Percentiles rank a stretch among this genome's conserved stretches.
These are phyloP conservation scores for Parascedosporium putredinis DNA, from an alignment of 2,329 filamentous ascomycete genomes.

Conservation along the genomic window DNA sequence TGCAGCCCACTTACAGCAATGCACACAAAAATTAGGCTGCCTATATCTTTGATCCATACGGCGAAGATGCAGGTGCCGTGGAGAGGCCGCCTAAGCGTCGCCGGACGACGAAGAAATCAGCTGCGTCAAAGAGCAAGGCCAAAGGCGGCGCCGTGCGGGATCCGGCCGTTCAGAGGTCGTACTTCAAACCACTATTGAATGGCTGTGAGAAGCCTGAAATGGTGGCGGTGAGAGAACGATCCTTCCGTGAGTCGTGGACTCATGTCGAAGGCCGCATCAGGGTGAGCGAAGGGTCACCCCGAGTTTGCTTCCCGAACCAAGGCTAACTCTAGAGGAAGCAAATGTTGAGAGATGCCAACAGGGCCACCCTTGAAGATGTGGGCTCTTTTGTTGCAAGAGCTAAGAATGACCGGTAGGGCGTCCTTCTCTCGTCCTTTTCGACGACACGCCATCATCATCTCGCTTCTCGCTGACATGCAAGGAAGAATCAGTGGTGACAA, in stretches of 20 bases:
- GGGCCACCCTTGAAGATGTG: constrained; percentile 48
- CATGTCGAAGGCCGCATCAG: constrained; percentile 54
- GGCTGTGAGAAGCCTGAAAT: constrained; percentile 40
- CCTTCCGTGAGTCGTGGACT: constrained; percentile 56
- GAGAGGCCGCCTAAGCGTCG: constrained; percentile 45
- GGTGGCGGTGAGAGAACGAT: constrained; percentile 41
- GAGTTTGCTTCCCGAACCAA: constrained; percentile 26
- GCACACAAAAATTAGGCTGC: constrained; percentile 41
- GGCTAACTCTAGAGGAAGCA: constrained; percentile 23
- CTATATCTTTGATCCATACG: constrained; percentile 49
- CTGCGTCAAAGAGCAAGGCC: constrained; percentile 7
- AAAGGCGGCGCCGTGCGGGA: not conserved
- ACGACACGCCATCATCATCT: no score
- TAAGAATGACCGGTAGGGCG: constrained; percentile 22
- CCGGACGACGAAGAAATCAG: constrained; percentile 34
- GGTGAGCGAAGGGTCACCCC: constrained; percentile 9
- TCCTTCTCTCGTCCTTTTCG: no score
- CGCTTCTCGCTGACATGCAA: constrained; percentile 18
- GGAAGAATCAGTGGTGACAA: no score
- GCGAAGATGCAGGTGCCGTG: constrained; percentile 19
- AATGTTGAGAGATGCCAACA: constrained; percentile 50
- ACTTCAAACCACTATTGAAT: constrained; percentile 43
- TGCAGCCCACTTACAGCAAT: no score
- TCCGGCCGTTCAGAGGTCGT: constrained; percentile 13
- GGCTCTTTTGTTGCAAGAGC: constrained; percentile 40